Conservation (phyloP, 176 grass and related monocot species). For the Oryza coarctata region DNA sequence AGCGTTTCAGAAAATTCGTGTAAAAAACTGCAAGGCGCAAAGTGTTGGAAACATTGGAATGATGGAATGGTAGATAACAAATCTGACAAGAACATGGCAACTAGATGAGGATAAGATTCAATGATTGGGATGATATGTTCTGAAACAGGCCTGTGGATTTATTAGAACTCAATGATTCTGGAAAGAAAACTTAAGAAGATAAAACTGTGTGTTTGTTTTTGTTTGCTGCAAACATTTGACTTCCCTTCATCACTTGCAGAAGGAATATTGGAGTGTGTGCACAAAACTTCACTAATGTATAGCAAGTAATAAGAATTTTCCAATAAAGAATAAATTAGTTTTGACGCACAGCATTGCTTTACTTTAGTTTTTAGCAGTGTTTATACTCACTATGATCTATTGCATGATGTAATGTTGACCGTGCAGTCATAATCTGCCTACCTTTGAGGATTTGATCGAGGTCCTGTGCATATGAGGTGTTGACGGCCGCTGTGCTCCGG, state of each 20-base stretch:
- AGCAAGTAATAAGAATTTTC: background rate
- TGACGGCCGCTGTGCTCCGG: background rate
- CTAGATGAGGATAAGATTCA: conserved; percentile 1
- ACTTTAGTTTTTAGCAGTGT: background rate
- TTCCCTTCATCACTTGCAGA: background rate
- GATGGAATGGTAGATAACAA: background rate
- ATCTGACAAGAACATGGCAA: background rate
- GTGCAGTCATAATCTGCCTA: background rate
- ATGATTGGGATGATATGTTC: background rate
- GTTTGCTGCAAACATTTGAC: background rate
- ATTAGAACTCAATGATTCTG: background rate
- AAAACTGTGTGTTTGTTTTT: conserved; percentile 3
- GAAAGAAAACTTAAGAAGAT: background rate
- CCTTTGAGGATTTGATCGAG: background rate
- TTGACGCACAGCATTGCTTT: background rate
- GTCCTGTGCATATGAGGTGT: background rate
- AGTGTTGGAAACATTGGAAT: background rate
- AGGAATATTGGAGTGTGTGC: background rate
- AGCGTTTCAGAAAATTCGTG: background rate
- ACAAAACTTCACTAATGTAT: background rate
- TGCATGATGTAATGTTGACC: background rate
- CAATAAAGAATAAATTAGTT: background rate
- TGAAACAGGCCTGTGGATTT: background rate
- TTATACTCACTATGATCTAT: background rate
- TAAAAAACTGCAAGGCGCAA: conserved; percentile 7